These are phyloP conservation scores for Solanum sitiens DNA, from an alignment of 257 asterid species.

Conservation along the genomic window DNA sequence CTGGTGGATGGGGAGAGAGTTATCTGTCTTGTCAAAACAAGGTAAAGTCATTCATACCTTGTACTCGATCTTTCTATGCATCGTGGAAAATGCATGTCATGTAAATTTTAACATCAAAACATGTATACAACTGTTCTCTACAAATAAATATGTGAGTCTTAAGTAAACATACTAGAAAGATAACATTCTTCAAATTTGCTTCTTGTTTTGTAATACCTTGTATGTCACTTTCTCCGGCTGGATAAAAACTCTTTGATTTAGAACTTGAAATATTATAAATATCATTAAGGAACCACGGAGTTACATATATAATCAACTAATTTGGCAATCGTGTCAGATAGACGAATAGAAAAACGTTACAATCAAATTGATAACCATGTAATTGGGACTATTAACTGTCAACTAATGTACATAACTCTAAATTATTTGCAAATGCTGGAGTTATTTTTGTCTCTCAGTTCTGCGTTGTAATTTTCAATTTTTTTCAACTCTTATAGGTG, in stretches of 20 bases:
- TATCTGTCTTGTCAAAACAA: constrained; percentile 83
- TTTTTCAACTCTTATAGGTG: neutral
- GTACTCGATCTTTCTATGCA: neutral
- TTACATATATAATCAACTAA: neutral
- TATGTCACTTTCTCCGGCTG: neutral
- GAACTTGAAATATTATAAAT: neutral
- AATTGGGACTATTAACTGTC: neutral
- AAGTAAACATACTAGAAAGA: neutral
- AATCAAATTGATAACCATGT: neutral
- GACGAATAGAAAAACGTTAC: neutral
- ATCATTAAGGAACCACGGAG: neutral
- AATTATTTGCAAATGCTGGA: neutral
- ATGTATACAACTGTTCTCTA: neutral
- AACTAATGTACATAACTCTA: neutral
- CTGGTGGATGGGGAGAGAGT: constrained; percentile 98
- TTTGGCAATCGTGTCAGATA: neutral
- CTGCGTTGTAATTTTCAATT: neutral
- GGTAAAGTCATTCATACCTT: constrained; percentile 27
- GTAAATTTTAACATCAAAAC: neutral
- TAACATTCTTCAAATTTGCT: neutral
- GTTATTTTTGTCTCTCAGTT: neutral
- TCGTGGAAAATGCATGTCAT: neutral
- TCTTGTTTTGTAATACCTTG: neutral
- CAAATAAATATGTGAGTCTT: neutral
- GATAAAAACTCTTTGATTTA: neutral